A percentile compares a stretch with the other conserved stretches of the same genome.
Evolutionary conservation across 2,329 filamentous ascomycete genomes (phyloP).

Genomic region (Aspergillus tamarii): DNA sequence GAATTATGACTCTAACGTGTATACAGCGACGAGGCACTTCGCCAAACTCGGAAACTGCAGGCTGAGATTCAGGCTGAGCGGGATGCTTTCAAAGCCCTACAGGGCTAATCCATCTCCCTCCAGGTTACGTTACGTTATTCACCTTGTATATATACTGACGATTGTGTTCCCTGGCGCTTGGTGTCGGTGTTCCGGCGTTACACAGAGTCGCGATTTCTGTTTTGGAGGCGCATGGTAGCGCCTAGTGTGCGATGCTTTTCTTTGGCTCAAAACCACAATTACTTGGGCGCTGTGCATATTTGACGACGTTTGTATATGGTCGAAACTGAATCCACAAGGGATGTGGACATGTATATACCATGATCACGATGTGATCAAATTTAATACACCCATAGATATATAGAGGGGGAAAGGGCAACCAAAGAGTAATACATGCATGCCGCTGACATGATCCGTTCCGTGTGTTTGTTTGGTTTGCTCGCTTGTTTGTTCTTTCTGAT

Average conservation of each 20-base stretch:
- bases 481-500: neutral
- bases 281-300: slow-evolving; percentile 13
- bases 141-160: slow-evolving; percentile 6
- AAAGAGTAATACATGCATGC: neutral
- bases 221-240: slow-evolving; percentile 2
- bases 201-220: slow-evolving; percentile 1
- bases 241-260: slow-evolving; percentile 8
- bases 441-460: neutral
- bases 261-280: neutral
- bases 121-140: neutral
- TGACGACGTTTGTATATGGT: slow-evolving; percentile 18
- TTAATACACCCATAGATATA: slow-evolving; percentile 5
- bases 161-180: slow-evolving; percentile 5
- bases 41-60: slow-evolving; percentile 71
- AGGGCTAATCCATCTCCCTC: slow-evolving; percentile 27
- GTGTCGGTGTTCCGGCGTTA: slow-evolving; percentile 12
- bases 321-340: slow-evolving; percentile 3
- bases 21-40: slow-evolving; percentile 69
- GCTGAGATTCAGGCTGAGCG: slow-evolving; percentile 67
- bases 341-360: slow-evolving; percentile 17
- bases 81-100: slow-evolving; percentile 59
- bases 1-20: slow-evolving; percentile 23
- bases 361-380: slow-evolving; percentile 12
- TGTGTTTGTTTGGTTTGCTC: slow-evolving; percentile 5
- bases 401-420: neutral